Conservation (phyloP, 1,284 basidiomycete species). For the Ceratobasidium sp. region DNA sequence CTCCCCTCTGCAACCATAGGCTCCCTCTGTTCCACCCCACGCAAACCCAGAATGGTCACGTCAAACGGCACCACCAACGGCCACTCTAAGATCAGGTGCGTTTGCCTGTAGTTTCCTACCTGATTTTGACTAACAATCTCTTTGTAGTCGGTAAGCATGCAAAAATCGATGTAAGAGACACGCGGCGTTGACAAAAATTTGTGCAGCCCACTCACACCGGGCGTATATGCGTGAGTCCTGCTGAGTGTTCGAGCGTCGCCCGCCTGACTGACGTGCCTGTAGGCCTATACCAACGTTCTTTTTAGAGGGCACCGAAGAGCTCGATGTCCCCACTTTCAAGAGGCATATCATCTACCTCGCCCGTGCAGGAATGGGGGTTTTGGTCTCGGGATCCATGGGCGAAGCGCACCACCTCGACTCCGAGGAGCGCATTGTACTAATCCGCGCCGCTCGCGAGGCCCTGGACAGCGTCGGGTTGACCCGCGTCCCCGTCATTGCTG, state of each 20-base stretch:
- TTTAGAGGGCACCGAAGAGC: slow-evolving; percentile 78
- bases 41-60: slow-evolving; percentile 35
- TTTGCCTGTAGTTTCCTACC: not conserved
- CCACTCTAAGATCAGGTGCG: slow-evolving; percentile 38
- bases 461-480: slow-evolving; percentile 75
- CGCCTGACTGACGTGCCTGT: not conserved
- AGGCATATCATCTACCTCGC: slow-evolving; percentile 80
- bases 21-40: slow-evolving; percentile 31
- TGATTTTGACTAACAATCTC: not conserved
- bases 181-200: not conserved
- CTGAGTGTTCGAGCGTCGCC: too few species aligned
- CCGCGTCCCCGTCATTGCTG: slow-evolving; percentile 80
- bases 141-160: slow-evolving; percentile 26
- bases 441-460: slow-evolving; percentile 77
- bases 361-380: slow-evolving; percentile 77
- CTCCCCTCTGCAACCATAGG: slow-evolving; percentile 43
- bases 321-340: slow-evolving; percentile 82
- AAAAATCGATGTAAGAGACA: not conserved
- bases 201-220: slow-evolving; percentile 73
- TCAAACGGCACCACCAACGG: slow-evolving; percentile 41
- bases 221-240: slow-evolving; percentile 73
- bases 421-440: slow-evolving; percentile 76
- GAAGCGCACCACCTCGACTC: slow-evolving; percentile 85
- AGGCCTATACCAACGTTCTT: slow-evolving; percentile 88
- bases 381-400: slow-evolving; percentile 87